A percentile compares a stretch with the other conserved stretches of the same genome.
Conservation (phyloP, 805 yeast genomes). For the Kluyveromyces wickerhamii region DNA sequence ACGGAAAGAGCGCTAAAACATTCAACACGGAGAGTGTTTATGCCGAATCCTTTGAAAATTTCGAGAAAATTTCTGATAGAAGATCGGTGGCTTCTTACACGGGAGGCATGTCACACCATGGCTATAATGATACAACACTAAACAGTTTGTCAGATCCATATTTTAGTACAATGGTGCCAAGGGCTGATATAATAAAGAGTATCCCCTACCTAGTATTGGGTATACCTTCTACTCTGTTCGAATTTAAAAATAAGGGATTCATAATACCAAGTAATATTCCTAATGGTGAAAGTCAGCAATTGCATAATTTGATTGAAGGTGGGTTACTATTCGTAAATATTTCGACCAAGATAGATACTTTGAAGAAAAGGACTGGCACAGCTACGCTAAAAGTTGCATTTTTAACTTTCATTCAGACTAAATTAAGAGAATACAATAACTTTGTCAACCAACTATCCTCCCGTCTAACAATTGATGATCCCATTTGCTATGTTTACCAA, state of each 20-base stretch:
- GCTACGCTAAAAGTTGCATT: conserved; percentile 61
- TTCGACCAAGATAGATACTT: conserved; percentile 23
- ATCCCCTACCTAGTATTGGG: conserved; percentile 54
- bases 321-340: conserved; percentile 56
- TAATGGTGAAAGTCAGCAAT: conserved; percentile 46
- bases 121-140: conserved; percentile 13
- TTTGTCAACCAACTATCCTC: conserved; percentile 30
- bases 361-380: conserved; percentile 21
- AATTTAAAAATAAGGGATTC: conserved; percentile 32
- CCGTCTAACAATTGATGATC: not conserved
- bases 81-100: conserved; percentile 30
- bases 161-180: conserved; percentile 30
- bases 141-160: conserved; percentile 23
- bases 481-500: conserved; percentile 1
- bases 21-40: conserved; percentile 15
- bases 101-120: conserved; percentile 1
- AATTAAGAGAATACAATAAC: conserved; percentile 36
- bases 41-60: conserved; percentile 35
- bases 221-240: conserved; percentile 49
- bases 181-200: conserved; percentile 37
- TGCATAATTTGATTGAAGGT: conserved; percentile 58
- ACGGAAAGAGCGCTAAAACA: not conserved
- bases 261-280: conserved; percentile 46
- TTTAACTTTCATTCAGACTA: conserved; percentile 37
- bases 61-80: conserved; percentile 33